These are phyloP conservation scores for Monosporozyma aquatica DNA, from an alignment of 805 yeast species.

Conservation along the genomic window DNA sequence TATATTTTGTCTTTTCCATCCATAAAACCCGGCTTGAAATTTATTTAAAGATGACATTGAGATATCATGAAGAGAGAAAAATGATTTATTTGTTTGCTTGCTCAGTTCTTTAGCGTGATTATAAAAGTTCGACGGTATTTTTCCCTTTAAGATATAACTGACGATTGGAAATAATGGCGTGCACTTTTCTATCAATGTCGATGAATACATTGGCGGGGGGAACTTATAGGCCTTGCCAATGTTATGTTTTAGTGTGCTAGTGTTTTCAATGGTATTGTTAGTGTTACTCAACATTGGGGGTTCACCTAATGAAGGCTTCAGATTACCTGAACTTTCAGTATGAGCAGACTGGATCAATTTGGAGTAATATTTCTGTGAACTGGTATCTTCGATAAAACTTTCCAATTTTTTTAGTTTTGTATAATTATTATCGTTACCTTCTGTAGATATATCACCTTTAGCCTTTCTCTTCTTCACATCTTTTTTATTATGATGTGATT, in stretches of 20 bases:
- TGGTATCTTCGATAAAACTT: no score
- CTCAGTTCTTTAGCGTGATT: conserved; percentile 38
- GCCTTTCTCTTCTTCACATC: no score
- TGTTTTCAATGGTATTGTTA: neutral
- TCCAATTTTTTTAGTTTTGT: no score
- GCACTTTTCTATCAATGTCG: conserved; percentile 5
- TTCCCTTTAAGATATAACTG: conserved; percentile 37
- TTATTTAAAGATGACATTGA: conserved; percentile 37
- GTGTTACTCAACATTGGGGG: neutral
- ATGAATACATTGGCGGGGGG: conserved; percentile 10
- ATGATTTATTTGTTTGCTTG: conserved; percentile 32
- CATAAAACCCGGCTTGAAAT: conserved; percentile 53
- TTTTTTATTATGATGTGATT: no score
- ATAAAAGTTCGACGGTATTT: conserved; percentile 41
- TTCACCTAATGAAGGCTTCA: neutral
- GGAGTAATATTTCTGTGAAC: no score
- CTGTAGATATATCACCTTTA: no score
- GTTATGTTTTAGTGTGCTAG: neutral
- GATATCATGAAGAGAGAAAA: conserved; percentile 41
- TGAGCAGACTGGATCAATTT: no score
- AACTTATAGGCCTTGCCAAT: conserved; percentile 6
- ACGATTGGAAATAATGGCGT: conserved; percentile 29
- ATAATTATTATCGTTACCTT: no score
- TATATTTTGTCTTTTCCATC: conserved; percentile 45
- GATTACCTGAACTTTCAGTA: neutral